A percentile compares a stretch with the other conserved stretches of the same genome.
Conservation (phyloP, 2,329 filamentous ascomycete species). For the Exutisphaerella laricina region DNA sequence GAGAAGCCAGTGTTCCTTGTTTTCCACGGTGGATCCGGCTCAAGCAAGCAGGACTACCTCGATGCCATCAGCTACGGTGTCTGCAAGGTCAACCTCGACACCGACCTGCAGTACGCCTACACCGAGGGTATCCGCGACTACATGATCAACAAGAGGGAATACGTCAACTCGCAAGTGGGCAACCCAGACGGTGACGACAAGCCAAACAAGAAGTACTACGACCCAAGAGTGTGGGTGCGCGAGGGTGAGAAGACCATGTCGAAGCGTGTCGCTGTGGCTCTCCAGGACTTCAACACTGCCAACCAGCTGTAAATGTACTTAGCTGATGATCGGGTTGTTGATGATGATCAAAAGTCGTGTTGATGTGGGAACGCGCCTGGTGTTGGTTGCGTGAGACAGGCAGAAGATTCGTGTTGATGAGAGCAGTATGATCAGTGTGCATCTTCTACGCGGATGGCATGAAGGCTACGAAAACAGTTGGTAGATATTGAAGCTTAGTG, state of each 20-base stretch:
- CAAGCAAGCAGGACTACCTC: conserved; percentile 80
- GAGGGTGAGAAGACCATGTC: conserved; percentile 98
- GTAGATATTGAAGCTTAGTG: background rate
- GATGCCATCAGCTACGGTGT: conserved; percentile 90
- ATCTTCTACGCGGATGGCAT: too few species aligned
- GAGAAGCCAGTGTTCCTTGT: conserved; percentile 98
- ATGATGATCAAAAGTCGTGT: background rate
- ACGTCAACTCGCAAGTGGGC: conserved; percentile 77
- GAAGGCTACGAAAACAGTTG: background rate
- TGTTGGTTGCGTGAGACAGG: background rate
- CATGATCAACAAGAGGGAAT: conserved; percentile 90
- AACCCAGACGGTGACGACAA: conserved; percentile 96
- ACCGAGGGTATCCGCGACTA: conserved; percentile 89
- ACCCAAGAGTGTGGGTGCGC: conserved; percentile 90
- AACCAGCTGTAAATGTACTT: conserved; percentile 59
- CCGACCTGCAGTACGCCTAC: conserved; percentile 95
- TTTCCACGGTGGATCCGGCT: conserved; percentile 97
- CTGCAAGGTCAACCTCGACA: conserved; percentile 99
- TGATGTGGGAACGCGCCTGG: background rate
- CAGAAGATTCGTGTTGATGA: background rate
- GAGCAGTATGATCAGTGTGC: background rate
- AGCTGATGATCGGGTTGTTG: conserved; percentile 4
- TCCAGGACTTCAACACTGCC: conserved; percentile 87
- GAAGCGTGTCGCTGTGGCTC: conserved; percentile 69
- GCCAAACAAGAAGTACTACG: conserved; percentile 89